Base-by-base conservation (phyloP, 2,329 filamentous ascomycete species). In the Immersiporthe knoxdaviesiana region DNA sequence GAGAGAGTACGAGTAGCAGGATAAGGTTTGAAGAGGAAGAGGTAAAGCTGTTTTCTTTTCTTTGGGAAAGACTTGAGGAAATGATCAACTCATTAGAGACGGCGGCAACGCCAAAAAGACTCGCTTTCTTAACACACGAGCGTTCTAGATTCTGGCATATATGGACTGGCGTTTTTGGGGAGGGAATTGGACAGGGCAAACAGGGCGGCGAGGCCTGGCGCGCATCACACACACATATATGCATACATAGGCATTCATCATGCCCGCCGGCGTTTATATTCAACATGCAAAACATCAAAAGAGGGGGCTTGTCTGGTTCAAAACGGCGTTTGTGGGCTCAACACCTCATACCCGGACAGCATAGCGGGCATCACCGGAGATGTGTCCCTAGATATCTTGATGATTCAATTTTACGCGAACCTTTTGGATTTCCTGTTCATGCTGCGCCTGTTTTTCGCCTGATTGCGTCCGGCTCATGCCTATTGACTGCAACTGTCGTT, bases 311-410 rank as follows among this genome's bases (percentile, higher is more conserved):
- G 59, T 41, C 32, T 69, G 39, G 27, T 67, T 54, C 27, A 54
- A 64, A 68, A 47, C 47, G 67, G 63, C 65, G 69, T 30, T 65
- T 73, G 69, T 72, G 71, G 72, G 70, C 69, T 74, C 72, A 74
- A 74, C 72, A 71, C 71, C 70, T 70, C 71, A 69, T 70, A 65
- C 35, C 30, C 60, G 63, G 67, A 58, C 50, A 64, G 52, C 37
- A 44, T 54, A 24, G 65, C 30, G 54, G 44, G 41, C 8, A 6
- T 21, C 3, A 52, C 8, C 4, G 18, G 56, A 12, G 12, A 32
- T 14, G 56, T 67, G 64, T 41, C 18, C 4, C 3, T n/a, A 21
- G 10, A 8, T n/a, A 47, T 47, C 39, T 52, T 35, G 27, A 56
- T 32, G 32, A 14, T 59, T 59, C 39, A 37, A 30, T 30, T 21